A percentile compares a stretch with the other conserved stretches of the same genome.
phyloP scores from a whole-genome alignment of 2,329 filamentous ascomycete genomes.

The Penicillium oxalicum region DNA sequence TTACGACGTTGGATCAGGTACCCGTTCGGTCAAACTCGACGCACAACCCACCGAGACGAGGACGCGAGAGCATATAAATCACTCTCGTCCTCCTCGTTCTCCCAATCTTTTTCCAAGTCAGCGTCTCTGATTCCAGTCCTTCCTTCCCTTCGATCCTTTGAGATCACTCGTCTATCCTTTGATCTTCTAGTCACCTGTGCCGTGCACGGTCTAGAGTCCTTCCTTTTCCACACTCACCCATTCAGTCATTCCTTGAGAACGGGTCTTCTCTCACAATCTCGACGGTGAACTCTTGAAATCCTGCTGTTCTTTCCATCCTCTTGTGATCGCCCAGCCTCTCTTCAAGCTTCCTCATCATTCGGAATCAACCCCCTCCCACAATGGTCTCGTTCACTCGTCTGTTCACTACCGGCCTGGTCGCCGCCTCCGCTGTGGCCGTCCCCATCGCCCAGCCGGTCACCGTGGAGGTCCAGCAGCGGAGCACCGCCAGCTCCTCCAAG shows the following conservation, averaged over 20 bases:
- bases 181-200: constrained; percentile 23
- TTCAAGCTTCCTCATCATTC: no score
- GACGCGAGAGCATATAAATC: constrained; percentile 1
- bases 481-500: constrained; percentile 15
- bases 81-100: background rate
- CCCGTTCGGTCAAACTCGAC: constrained; percentile 1
- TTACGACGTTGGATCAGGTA: background rate
- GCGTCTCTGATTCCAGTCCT: background rate
- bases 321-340: no score
- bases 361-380: constrained; percentile 10
- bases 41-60: background rate
- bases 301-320: no score
- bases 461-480: constrained; percentile 19
- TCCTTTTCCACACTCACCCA: constrained; percentile 16
- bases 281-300: no score
- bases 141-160: constrained; percentile 3
- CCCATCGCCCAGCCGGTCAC: constrained; percentile 14
- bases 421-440: constrained; percentile 28
- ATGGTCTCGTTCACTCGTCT: constrained; percentile 38
- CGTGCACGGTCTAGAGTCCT: constrained; percentile 27
- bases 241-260: constrained; percentile 16
- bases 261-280: constrained; percentile 13
- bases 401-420: constrained; percentile 30
- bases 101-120: constrained; percentile 1
- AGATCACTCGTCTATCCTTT: constrained; percentile 7